These are phyloP conservation scores for Sporisorium exsertum DNA, from an alignment of 1,284 basidiomycete genomes.

Conservation along the genomic window DNA sequence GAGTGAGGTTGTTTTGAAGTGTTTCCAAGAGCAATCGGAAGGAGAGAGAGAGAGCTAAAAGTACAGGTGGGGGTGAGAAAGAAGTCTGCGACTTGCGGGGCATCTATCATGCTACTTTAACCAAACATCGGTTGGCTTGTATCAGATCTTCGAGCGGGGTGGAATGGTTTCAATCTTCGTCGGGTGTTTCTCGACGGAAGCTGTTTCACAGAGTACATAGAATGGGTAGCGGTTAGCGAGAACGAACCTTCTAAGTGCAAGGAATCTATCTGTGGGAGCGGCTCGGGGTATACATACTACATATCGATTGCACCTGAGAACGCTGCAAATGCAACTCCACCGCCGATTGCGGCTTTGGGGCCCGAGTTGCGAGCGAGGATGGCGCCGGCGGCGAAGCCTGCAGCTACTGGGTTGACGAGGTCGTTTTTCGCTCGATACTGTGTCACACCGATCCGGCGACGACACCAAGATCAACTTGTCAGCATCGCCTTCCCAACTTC, in stretches of 20 bases:
- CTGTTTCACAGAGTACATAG: constrained; percentile 10
- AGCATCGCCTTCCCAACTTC: not conserved
- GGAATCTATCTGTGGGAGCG: not conserved
- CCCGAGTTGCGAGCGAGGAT: constrained; percentile 65
- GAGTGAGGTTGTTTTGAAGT: not conserved
- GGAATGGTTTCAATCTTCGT: constrained; percentile 38
- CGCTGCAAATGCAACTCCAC: constrained; percentile 66
- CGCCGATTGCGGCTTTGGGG: constrained; percentile 63
- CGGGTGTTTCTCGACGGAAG: constrained; percentile 56
- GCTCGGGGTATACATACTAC: constrained; percentile 44
- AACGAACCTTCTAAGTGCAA: not conserved
- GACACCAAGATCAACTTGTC: not conserved
- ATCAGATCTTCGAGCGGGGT: too few species aligned
- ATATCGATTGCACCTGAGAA: constrained; percentile 67
- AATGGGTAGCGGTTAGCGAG: not conserved
- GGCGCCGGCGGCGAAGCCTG: constrained; percentile 62
- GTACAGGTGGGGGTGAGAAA: not conserved
- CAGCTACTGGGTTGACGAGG: constrained; percentile 61
- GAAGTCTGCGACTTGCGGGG: too few species aligned
- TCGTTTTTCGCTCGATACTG: constrained; percentile 68
- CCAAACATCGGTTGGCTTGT: too few species aligned
- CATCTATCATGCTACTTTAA: not conserved
- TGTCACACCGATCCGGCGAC: not conserved
- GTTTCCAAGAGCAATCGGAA: too few species aligned
- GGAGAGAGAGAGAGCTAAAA: constrained; percentile 9